phyloP scores from a whole-genome alignment of 2,329 filamentous ascomycete species.

The Sporothrix globosa region DNA sequence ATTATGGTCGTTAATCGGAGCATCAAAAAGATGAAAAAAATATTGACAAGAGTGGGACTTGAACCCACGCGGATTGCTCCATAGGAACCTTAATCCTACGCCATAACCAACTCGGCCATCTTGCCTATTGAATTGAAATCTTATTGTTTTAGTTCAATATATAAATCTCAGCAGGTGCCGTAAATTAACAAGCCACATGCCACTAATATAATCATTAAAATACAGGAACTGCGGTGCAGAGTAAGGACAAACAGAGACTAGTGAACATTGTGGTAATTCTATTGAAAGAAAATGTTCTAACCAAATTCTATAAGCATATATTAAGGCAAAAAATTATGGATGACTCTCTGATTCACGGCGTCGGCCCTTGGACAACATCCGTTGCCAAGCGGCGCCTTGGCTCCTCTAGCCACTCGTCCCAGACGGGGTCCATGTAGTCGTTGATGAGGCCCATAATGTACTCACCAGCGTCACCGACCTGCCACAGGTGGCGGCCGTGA shows the following conservation, averaged over 20 bases:
- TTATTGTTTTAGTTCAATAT: not conserved
- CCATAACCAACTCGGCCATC: slow-evolving; percentile 41
- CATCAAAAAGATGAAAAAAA: slow-evolving; percentile 11
- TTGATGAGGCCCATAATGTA: slow-evolving; percentile 33
- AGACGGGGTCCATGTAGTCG: slow-evolving; percentile 33
- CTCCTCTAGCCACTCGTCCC: slow-evolving; percentile 35
- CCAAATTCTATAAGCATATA: too few relatives aligned
- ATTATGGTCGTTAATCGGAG: too few relatives aligned
- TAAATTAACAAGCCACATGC: too few relatives aligned
- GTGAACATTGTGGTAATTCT: too few relatives aligned
- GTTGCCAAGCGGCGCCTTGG: slow-evolving; percentile 30
- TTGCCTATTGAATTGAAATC: slow-evolving; percentile 25
- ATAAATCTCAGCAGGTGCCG: not conserved
- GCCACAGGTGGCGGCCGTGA: slow-evolving; percentile 39
- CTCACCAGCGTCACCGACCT: slow-evolving; percentile 38
- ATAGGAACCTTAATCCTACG: slow-evolving; percentile 41
- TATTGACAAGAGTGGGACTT: slow-evolving; percentile 37
- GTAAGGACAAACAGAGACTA: too few relatives aligned
- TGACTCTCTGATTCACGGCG: not conserved
- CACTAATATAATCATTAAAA: too few relatives aligned
- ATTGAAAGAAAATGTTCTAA: too few relatives aligned
- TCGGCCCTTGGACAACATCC: not conserved
- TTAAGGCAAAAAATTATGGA: not conserved
- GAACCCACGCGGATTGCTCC: slow-evolving; percentile 47
- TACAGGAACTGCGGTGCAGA: too few relatives aligned